Base-by-base conservation (phyloP, 73 alveolate species). In the Paramecium primaurelia region DNA sequence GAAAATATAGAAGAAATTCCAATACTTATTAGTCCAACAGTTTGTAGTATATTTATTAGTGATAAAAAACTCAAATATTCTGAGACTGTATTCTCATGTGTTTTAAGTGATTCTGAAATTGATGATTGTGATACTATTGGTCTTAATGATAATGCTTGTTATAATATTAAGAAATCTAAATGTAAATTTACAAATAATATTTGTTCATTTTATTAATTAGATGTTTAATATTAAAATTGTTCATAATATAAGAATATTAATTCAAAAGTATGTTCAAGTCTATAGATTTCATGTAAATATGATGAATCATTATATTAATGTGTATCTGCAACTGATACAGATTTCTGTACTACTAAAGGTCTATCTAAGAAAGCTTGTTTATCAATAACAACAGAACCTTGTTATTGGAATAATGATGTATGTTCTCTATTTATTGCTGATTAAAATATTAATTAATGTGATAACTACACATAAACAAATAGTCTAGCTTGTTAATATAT, bases 401-500 rank as follows among this genome's bases (percentile, higher is more conserved):
- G 88, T 38, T 75, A 36, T 36, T 75, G 88, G 88, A 6, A 6
- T 18, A 32, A 64, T 38, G 34, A 30, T 30, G 3, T 6, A 25
- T 75, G 88, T 38, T 12, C 7, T 30, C 18, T 5, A 75, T 75
- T 75, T 20, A 14, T 38, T 12, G 36, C 36, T 36, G 59, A 75
- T 75, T 22, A 36, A 11, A 6, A 30, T 11, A 75, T 9, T 20
- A 75, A 75, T 20, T n/a, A 75, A 75, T 75, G 88, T 75, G 60
- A 75, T 75, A 25, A 36, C 2, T 10, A 3, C 5, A 38, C 58
- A 3, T 6, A 6, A 22, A 75, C 88, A 6, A 75, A 75, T 75
- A 42, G 68, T 75, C 3, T 42, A 11, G 88, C 88, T n/a, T 75
- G 88, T 18, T 42, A 75, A 75, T 75, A 36, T 7, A 75, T 75